Evolutionary conservation across 176 grass and related monocot genomes (phyloP), one percentile per base, ranked within the genome.

Genomic region (Musa beccarii): DNA sequence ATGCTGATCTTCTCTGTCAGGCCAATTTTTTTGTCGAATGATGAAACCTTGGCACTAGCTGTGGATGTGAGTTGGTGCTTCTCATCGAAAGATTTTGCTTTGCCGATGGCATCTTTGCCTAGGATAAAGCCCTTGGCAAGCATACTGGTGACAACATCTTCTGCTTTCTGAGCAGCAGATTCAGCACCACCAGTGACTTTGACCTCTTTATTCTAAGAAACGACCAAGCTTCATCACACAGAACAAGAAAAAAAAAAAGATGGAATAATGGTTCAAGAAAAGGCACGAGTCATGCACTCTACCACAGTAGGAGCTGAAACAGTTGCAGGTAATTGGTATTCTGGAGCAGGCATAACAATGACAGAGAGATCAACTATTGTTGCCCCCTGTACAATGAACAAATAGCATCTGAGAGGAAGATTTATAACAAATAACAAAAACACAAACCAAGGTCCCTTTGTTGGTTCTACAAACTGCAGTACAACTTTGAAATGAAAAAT

Each of bases 351-450:
- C 29, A 66, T 59, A 15, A 96, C 89, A 65, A 96, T 85, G 75
- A 96, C 92, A 64, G 92, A 96, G 76, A 96, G 87, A 81, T 92
- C 92, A 77, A 92, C 92, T 77, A 96, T 92, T 51, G 84, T 96
- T 20, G 92, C 86, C 8, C 89, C 89, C 92, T 96, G 78, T 52
- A 77, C 61, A 43, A 43, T 43, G 34, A 43, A 43, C 34, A 43
- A 43, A 43, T 43, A 4, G 3, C 34, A 43, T 43, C 34, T 43
- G 34, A 43, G 34, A 43, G 34, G 29, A 34, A 43, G 34, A 43
- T 43, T 43, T 43, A 43, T 43, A 43, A 43, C 34, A 4, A 43
- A 43, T 43, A 6, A 43, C 34, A 43, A 0, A 43, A 43, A 43
- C 34, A 43, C 34, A 43, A 6, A 43, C 34, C 34, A 43, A 43